Evolutionary conservation across 1,284 basidiomycete species (phyloP).

Genomic region (Hypsizygus ulmarius): DNA sequence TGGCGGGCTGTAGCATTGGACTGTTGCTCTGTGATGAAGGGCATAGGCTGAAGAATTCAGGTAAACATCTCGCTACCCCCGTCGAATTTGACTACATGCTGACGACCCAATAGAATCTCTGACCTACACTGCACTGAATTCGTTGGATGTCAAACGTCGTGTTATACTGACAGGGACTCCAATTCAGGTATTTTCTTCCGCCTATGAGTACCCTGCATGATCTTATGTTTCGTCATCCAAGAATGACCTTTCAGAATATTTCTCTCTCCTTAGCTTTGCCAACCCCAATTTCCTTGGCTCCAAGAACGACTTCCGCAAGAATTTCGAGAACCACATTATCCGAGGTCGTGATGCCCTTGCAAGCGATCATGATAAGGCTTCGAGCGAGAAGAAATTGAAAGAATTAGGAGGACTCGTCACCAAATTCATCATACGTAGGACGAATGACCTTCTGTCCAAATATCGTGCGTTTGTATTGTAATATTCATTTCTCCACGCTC

Average conservation of each 20-base stretch:
- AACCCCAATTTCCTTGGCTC: constrained; percentile 95
- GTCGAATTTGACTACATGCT: neutral
- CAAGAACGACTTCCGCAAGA: constrained; percentile 92
- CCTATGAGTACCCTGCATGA: neutral
- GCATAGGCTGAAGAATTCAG: constrained; percentile 95
- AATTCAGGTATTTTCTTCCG: constrained; percentile 63
- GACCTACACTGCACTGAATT: constrained; percentile 86
- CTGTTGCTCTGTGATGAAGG: constrained; percentile 96
- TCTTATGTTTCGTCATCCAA: constrained; percentile 29
- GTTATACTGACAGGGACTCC: constrained; percentile 97
- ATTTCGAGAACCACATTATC: constrained; percentile 94
- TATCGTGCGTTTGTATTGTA: constrained; percentile 65
- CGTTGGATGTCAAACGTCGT: constrained; percentile 87
- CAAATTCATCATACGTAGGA: constrained; percentile 96
- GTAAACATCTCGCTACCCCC: constrained; percentile 39
- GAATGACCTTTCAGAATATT: constrained; percentile 98
- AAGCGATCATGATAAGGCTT: constrained; percentile 76
- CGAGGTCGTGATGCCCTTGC: constrained; percentile 92
- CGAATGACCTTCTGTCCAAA: constrained; percentile 96
- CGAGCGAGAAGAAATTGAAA: constrained; percentile 89
- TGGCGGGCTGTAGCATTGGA: constrained; percentile 83
- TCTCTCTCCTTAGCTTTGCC: constrained; percentile 94
- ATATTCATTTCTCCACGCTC: neutral
- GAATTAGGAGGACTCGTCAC: constrained; percentile 90
- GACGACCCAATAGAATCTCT: constrained; percentile 59